Percentiles rank a stretch among this genome's conserved stretches.
Evolutionary conservation across 202 grass and related monocot genomes (phyloP).

Genomic region (Panicum virgatum): DNA sequence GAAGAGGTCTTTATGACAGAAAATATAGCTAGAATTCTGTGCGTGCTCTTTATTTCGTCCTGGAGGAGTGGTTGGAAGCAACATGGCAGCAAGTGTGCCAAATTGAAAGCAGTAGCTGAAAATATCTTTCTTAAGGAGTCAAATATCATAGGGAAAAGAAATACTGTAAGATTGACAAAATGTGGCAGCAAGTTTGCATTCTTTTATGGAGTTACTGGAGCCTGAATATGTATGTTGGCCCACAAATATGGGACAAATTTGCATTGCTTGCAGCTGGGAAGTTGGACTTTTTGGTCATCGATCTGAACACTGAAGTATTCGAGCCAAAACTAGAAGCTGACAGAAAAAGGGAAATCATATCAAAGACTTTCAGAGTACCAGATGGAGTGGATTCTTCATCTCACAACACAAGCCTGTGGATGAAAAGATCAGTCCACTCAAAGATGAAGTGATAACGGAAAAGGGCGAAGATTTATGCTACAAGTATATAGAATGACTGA

Average conservation of each 20-base stretch:
- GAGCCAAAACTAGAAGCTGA: background rate
- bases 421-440: background rate
- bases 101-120: background rate
- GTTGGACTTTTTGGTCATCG: background rate
- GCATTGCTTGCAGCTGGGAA: background rate
- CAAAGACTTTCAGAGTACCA: background rate
- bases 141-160: background rate
- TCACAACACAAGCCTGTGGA: background rate
- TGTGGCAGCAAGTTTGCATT: background rate
- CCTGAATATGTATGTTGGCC: background rate
- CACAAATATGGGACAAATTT: background rate
- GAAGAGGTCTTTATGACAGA: background rate
- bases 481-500: background rate
- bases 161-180: background rate
- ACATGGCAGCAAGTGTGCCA: background rate
- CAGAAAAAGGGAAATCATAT: background rate
- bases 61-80: background rate
- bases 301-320: background rate
- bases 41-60: slow-evolving; percentile 2
- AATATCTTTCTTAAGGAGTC: slow-evolving; percentile 14
- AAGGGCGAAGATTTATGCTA: background rate
- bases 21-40: background rate
- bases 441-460: background rate
- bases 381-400: background rate
- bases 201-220: background rate